Evolutionary conservation across 768 basidiomycete genomes (phyloP), one percentile per base, ranked within the genome.

Genomic region (Boletus subcaerulescens): DNA sequence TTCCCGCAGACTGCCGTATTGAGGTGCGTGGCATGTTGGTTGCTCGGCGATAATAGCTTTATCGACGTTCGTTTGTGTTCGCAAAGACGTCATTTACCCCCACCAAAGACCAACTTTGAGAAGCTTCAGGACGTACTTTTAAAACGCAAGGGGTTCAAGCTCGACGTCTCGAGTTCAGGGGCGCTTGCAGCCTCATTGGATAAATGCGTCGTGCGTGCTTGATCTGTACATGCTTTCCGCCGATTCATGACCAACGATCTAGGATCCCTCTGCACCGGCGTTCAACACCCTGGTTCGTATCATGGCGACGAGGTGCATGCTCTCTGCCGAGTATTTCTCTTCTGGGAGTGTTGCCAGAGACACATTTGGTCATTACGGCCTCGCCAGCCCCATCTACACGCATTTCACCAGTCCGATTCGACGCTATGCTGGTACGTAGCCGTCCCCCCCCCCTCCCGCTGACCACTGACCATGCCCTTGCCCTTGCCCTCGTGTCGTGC

Each of bases 271-370:
- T 17, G 85, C 93, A 62, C 91, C 94, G 0, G 86, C 92, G 1
- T 98, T 99, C 79, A 99, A 98, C 64, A 98, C 94, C 0, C 82
- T 98, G 17, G 96, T 99, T 36, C 86, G 97, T 40, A 98, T 99
- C 71, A 98, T 99, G 95, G 95, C 97, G 3, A 98, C 96, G 4
- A 79, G 97, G 31, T 98, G 97, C 70, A 99, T 99, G 97, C 79
- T 98, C 24, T 87, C 95, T 0, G 97, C 97, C 18, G 97, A 99
- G 69, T 99, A 99, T 71, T 98, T 98, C 74, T 93, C 91, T 68
- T 91, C 95, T 0, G 96, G 97, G 10, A 94, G 93, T 61, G 93
- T 98, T 3, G 83, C 87, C 0, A 83, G 87, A 46, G 94, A 97
- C 59, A 87, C 93, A 1, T 99, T 98, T 67, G 89, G 91, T 3